phyloP scores from a whole-genome alignment of 2,329 filamentous ascomycete genomes.

The Clonostachys solani region DNA sequence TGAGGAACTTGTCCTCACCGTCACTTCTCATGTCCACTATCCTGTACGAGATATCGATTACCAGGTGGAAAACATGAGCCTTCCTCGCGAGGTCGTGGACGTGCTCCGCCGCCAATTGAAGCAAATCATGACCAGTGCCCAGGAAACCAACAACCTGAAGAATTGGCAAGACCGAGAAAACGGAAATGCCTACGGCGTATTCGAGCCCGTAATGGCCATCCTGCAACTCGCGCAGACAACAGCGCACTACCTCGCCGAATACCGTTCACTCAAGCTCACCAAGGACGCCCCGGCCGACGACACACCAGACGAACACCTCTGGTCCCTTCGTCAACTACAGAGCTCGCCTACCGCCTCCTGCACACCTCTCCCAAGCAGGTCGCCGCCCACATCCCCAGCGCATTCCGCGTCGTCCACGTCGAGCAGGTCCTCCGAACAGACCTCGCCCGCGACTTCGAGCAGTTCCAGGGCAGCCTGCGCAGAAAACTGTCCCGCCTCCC shows the following conservation, averaged over 20 bases:
- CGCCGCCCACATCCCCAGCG: conserved; percentile 17
- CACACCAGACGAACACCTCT: neutral
- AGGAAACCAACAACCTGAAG: neutral
- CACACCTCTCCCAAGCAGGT: conserved; percentile 23
- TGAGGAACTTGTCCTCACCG: neutral
- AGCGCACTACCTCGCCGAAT: neutral
- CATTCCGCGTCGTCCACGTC: conserved; percentile 29
- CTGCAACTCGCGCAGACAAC: neutral
- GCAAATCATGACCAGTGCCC: neutral
- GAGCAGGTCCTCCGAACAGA: conserved; percentile 29
- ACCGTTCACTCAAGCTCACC: neutral
- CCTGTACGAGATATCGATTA: neutral
- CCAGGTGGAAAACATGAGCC: neutral
- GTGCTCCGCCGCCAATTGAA: neutral
- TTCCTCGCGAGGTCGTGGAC: neutral
- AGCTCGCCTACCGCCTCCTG: conserved; percentile 20
- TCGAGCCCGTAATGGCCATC: neutral
- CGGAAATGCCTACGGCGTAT: neutral
- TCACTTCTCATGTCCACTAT: neutral
- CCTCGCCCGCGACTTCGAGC: conserved; percentile 20
- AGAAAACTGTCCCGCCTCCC: conserved; percentile 9
- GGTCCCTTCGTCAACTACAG: neutral
- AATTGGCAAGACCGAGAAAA: neutral
- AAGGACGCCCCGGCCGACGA: neutral
- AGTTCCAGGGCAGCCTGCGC: conserved; percentile 16